A percentile compares a stretch with the other conserved stretches of the same genome.
Conservation (phyloP, 2,329 filamentous ascomycete species). For the Aspergillus phoenicis region DNA sequence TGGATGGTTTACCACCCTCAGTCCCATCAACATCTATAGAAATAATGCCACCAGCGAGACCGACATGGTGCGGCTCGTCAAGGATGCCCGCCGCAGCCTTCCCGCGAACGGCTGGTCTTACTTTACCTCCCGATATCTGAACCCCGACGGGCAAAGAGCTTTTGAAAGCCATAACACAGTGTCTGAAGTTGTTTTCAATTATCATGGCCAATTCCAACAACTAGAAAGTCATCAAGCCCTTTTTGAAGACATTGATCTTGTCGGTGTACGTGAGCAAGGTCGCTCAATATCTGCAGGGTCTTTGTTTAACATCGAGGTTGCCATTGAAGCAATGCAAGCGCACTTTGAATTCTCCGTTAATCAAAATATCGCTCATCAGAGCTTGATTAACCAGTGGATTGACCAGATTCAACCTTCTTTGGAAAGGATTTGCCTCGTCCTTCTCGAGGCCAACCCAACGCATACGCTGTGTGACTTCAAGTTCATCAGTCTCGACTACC, state of each 20-base stretch:
- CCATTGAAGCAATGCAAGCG: not conserved
- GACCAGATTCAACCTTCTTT: not conserved
- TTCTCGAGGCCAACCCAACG: not conserved
- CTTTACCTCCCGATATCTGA: not conserved
- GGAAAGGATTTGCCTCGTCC: not conserved
- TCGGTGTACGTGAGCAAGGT: not conserved
- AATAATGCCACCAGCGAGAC: not conserved
- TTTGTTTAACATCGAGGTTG: not conserved
- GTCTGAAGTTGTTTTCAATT: not conserved
- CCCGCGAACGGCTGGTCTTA: conserved; percentile 7
- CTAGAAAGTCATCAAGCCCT: not conserved
- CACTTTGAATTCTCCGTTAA: not conserved
- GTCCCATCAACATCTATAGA: not conserved
- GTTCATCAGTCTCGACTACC: not conserved
- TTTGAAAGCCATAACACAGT: too few relatives aligned
- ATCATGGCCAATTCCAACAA: not conserved
- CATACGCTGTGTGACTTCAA: not conserved
- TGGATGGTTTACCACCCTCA: conserved; percentile 26
- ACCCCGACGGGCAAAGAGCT: too few relatives aligned
- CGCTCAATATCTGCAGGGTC: not conserved
- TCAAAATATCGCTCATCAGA: not conserved
- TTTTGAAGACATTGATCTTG: not conserved
- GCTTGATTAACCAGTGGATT: not conserved
- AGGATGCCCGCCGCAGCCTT: not conserved
- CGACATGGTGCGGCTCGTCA: not conserved